These are phyloP conservation scores for Diplosphaera chodatii DNA, from an alignment of 139 green algal species.

Conservation along the genomic window DNA sequence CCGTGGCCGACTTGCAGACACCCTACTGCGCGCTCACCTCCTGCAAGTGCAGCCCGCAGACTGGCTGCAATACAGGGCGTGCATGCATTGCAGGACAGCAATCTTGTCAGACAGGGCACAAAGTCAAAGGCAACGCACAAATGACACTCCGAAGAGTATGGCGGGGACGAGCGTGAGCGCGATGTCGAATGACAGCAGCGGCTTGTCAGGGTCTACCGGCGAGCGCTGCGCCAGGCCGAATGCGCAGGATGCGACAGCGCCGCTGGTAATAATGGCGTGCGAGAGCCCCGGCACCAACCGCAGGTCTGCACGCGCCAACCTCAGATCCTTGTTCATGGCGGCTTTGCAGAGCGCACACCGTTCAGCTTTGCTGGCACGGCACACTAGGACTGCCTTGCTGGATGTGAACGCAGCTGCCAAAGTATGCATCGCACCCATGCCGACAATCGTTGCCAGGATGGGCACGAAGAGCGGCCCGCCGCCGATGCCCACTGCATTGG, in stretches of 20 bases:
- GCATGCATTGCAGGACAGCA: too few relatives aligned
- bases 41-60: too few relatives aligned
- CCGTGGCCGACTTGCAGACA: too few relatives aligned
- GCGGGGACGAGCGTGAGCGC: constrained; percentile 24
- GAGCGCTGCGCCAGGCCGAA: constrained; percentile 14
- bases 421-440: constrained; percentile 3
- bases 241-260: constrained; percentile 9
- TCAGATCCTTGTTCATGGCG: too few relatives aligned
- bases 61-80: too few relatives aligned
- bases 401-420: too few relatives aligned
- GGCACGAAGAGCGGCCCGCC: constrained; percentile 21
- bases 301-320: background rate
- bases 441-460: constrained; percentile 4
- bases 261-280: constrained; percentile 15
- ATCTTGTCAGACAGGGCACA: too few relatives aligned
- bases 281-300: constrained; percentile 3
- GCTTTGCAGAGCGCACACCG: too few relatives aligned
- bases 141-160: constrained; percentile 15
- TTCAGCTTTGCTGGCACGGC: too few relatives aligned
- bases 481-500: constrained; percentile 19
- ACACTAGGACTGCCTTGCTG: too few relatives aligned
- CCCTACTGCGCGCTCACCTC: too few relatives aligned
- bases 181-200: constrained; percentile 20
- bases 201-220: constrained; percentile 4
- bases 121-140: constrained; percentile 5